Evolutionary conservation across 495 filamentous ascomycete genomes (phyloP), one percentile per base, ranked within the genome.

Genomic region (Penicillium canariense): DNA sequence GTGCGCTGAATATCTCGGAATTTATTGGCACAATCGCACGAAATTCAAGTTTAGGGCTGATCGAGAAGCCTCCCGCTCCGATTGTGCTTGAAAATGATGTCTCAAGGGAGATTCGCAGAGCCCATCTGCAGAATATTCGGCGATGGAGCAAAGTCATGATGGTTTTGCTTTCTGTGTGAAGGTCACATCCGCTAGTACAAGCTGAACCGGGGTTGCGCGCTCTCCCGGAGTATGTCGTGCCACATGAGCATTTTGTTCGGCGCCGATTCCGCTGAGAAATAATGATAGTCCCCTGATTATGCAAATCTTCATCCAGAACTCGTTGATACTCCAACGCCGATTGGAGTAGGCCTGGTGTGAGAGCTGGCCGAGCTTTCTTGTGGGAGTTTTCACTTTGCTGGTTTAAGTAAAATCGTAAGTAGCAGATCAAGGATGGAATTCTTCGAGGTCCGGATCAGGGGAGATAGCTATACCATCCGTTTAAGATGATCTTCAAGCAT

Each of bases 31-130:
- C 48, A 40, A 42, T 28, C 2, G 48, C 34, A 26, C 48, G 48
- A 17, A 51, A 51, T 26, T 39, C 48, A 30, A 51, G 48, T 27
- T 30, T 39, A 28, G 48, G 48, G 48, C 34, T 51, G 35, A 51
- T 51, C 2, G 48, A 51, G 23, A 51, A 51, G 18, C 48, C 48
- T 30, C 48, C 48, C 27, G 48, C 48, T 51, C 48, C 48, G 7
- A 12, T 28, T n/a, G 48, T 51, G 25, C 32, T 40, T 30, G 18
- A 39, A 27, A 51, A 51, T 2, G 48, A 51, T 26, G 35, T 22
- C 34, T 39, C 35, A 28, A 51, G 12, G 10, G 34, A 51, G 9
- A 51, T 26, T 7, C 34, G 32, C 22, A 51, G 10, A 51, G 22
- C 22, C 34, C 34, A 39, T 26, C 25, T 30, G 35, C 48, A 40